Base-by-base conservation (phyloP, 441 rosid species). In the Populus hybrid region DNA sequence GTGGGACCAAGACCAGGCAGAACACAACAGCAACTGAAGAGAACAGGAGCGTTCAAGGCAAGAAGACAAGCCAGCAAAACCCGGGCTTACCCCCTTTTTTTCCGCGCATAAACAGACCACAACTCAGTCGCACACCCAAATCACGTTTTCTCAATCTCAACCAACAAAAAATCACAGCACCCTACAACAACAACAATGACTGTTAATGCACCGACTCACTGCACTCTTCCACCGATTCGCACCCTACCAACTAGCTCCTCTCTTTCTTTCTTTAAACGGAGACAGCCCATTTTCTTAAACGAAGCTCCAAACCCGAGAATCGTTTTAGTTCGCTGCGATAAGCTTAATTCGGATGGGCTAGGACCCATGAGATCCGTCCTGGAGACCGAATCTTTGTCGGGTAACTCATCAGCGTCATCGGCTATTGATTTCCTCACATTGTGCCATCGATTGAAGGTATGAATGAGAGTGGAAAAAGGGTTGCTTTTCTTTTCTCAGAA, bases 381-480 rank as follows among this genome's bases (percentile, higher is more conserved):
- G 21, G 79, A 82, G 20, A 70, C 86, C 23, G 87, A 75, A 59
- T 78, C 84, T 76, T 50, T 71, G 12, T 70, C 86, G 5, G 73
- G 84, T 11, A 46, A 71, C 77, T 80, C 92, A 10, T 77, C 89
- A 0, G 24, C 90, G 10, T 77, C 95, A 16, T 90, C 97, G n/a
- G 95, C 92, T 0, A 88, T 95, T 46, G 97, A 95, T 85, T 95
- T 95, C 40, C 97, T 95, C 82, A 82, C 96, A 11, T 88, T 95
- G 74, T 92, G 99, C 73, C 88, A 91, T 82, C 92, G 90, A n/a
- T 93, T 94, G 73, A 94, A 94, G 94, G 99, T 92, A 36, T 24
- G 68, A 5, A 21, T 10, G 40, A 5, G 28, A n/a, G 38, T 23
- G 10, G 5, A 57, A n/a, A 71, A 59, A 14, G 69, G 10, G 21